Conservation (phyloP, 2,329 filamentous ascomycete species). For the Ramichloridium luteum region DNA sequence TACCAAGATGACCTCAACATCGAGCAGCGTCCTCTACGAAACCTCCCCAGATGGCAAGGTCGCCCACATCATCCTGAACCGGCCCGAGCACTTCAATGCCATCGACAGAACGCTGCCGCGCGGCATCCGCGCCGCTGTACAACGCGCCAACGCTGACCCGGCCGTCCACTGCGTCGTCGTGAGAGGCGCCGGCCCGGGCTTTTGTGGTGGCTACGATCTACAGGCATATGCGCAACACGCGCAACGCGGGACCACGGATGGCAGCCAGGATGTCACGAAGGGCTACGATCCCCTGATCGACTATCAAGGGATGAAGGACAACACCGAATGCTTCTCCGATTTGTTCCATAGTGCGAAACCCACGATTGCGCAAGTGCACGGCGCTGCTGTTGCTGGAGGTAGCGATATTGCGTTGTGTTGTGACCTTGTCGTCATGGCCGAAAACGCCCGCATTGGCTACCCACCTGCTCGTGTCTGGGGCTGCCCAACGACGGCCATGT, state of each 20-base stretch:
- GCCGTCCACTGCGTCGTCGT: conserved; percentile 6
- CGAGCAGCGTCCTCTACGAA: conserved; percentile 4
- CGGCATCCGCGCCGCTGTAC: conserved; percentile 4
- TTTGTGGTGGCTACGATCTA: conserved; percentile 8
- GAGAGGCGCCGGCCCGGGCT: conserved; percentile 5
- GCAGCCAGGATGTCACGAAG: conserved; percentile 2
- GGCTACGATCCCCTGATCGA: conserved; percentile 3
- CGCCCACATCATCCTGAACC: conserved; percentile 5
- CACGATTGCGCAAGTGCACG: conserved; percentile 3
- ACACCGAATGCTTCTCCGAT: conserved; percentile 2
- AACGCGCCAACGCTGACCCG: conserved; percentile 5
- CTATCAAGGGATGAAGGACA: conserved; percentile 4
- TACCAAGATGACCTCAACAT: neutral
- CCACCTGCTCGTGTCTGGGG: conserved; percentile 3
- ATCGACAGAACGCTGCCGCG: conserved; percentile 4
- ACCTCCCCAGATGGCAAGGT: conserved; percentile 4
- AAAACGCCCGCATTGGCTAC: conserved; percentile 3
- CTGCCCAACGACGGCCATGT: conserved; percentile 4
- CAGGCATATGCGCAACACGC: conserved; percentile 2
- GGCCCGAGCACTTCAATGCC: conserved; percentile 8
- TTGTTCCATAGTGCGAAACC: conserved; percentile 3
- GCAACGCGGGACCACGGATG: conserved; percentile 1
- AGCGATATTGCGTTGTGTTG: conserved; percentile 4
- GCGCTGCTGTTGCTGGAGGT: conserved; percentile 2
- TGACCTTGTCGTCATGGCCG: conserved; percentile 3